Base-by-base conservation (phyloP, 2,329 filamentous ascomycete genomes). In the Apiospora rasikravindrae region DNA sequence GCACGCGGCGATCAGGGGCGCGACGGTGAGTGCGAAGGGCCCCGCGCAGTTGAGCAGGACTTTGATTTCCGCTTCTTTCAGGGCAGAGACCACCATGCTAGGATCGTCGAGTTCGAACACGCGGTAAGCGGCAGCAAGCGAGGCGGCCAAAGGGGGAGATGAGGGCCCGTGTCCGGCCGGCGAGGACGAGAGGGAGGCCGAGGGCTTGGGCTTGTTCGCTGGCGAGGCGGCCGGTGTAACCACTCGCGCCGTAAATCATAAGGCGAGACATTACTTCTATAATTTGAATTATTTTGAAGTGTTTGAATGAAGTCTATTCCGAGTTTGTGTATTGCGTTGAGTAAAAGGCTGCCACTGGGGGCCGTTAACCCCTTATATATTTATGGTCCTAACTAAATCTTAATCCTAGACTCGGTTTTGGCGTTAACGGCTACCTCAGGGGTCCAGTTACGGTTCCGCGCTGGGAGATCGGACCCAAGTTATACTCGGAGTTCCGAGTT, bases 11-110 rank as follows among this genome's bases (percentile, higher is more conserved):
- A 76, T 77, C 11, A 78, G 69, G 47, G 72, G 72, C 19, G 61
- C 61, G 0, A 75, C 72, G 2, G 77, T 78, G 68, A 67, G 16
- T 0, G 26, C 44, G 67, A 75, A 77, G 5, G 77, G 75, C 1
- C 76, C 76, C 11, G 76, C 76, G 61, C 74, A 75, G 69, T 77
- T 78, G 37, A 77, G 74, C 5, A 78, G 68, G 7, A 77, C 73
- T 5, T 40, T 13, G 3, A 71, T 33, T 40, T 40, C 66, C 22
- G 45, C 13, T 10, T 64, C 29, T 1, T 8, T 5, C 5, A 75
- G 33, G 6, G 45, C 45, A 16, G 40, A 4, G 37, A 72, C 71
- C 51, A 73, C 53, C 22, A 14, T 19, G 5, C 40, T 7, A 33
- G 68, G 33, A 24, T 67, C 57, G 14, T 51, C 13, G 22, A 73